Conservation (phyloP, 169 alveolate genomes). For the Eimeria mitis region DNA sequence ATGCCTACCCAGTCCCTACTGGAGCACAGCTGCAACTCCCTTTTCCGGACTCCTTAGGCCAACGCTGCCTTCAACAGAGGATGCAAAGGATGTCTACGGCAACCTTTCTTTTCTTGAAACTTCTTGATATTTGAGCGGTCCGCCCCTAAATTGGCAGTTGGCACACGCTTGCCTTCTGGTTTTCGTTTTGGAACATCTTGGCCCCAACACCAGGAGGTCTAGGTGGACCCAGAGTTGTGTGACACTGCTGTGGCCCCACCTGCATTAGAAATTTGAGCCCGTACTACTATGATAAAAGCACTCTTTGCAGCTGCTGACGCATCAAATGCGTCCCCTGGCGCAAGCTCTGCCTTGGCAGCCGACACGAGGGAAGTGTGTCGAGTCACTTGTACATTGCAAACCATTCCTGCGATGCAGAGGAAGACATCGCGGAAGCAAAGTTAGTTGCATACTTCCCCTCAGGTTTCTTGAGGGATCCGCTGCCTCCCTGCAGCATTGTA, state of each 20-base stretch:
- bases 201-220: neutral
- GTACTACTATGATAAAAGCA: neutral
- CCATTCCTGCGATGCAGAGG: constrained; percentile 18
- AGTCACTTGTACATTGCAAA: constrained; percentile 25
- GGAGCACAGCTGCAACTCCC: neutral
- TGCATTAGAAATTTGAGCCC: neutral
- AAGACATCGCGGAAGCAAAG: neutral
- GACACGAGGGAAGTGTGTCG: neutral
- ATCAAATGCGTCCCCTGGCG: constrained; percentile 6
- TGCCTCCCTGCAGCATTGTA: neutral
- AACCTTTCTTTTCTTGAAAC: neutral
- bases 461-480: neutral
- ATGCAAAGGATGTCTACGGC: neutral
- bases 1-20: neutral
- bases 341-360: neutral
- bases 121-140: neutral
- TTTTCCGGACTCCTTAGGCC: neutral
- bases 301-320: neutral
- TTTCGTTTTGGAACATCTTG: neutral
- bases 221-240: neutral
- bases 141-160: neutral
- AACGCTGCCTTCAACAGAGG: neutral
- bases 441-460: neutral
- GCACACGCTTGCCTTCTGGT: too few relatives aligned
- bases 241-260: neutral